These are phyloP conservation scores for Trichoderma atroviride DNA, from an alignment of 2,329 filamentous ascomycete genomes.

Conservation along the genomic window DNA sequence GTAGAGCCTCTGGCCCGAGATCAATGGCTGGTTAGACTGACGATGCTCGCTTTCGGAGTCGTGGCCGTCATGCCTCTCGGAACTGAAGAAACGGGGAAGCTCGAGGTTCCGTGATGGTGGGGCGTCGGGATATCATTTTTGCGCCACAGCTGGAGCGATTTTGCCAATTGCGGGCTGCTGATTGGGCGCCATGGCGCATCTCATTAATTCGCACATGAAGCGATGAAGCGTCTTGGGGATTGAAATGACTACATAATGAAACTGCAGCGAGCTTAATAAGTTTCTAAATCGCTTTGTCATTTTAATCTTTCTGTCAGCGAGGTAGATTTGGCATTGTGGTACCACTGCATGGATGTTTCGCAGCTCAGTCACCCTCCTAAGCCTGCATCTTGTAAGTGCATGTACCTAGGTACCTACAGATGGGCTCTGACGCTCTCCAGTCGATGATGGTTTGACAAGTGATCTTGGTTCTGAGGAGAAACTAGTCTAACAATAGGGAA, in stretches of 20 bases:
- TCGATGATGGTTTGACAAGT: background rate
- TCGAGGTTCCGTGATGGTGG: conserved; percentile 36
- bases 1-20: conserved; percentile 41
- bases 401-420: background rate
- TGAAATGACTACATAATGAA: background rate
- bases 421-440: background rate
- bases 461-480: background rate
- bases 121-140: conserved; percentile 39
- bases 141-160: conserved; percentile 29
- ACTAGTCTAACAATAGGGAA: background rate
- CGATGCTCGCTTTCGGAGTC: conserved; percentile 37
- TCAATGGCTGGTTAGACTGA: conserved; percentile 39
- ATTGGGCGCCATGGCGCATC: conserved; percentile 31
- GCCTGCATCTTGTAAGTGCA: background rate
- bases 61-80: conserved; percentile 39
- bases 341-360: background rate
- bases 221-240: background rate
- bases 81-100: conserved; percentile 38
- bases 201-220: background rate
- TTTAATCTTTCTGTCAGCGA: background rate
- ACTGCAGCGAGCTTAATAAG: background rate
- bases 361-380: background rate
- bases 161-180: conserved; percentile 35
- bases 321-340: background rate
- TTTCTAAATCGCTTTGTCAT: background rate